Conservation (phyloP, 129 eudicot species). For the Artemisia tridentata region DNA sequence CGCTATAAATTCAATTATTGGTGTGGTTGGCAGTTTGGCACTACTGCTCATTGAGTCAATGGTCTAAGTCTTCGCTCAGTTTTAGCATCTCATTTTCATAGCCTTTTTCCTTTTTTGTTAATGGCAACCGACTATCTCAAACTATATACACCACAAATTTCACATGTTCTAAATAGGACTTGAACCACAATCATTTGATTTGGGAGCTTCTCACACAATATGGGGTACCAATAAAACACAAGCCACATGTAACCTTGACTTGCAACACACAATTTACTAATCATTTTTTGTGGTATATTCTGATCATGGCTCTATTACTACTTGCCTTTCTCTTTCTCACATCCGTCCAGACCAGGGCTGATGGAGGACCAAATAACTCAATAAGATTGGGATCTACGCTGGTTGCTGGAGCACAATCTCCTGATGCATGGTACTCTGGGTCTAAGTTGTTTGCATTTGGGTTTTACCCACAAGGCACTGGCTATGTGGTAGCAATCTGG, state of each 20-base stretch:
- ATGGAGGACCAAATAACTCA: background rate
- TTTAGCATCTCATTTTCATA: conserved; percentile 1
- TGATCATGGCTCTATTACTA: conserved; percentile 20
- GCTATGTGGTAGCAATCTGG: conserved; percentile 38
- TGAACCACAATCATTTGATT: too few species aligned
- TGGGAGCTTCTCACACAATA: too few species aligned
- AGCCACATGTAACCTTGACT: background rate
- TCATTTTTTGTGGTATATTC: background rate
- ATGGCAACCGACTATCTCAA: too few species aligned
- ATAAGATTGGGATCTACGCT: conserved; percentile 19
- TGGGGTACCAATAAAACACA: background rate
- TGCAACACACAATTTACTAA: background rate
- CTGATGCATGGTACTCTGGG: conserved; percentile 29
- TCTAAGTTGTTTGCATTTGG: conserved; percentile 33
- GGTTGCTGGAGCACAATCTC: conserved; percentile 22
- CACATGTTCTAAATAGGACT: too few species aligned
- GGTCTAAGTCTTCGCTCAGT: conserved; percentile 14
- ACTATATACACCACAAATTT: too few species aligned
- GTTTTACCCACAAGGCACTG: conserved; percentile 26
- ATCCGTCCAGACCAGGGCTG: background rate
- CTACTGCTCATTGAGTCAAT: background rate
- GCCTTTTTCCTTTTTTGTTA: background rate
- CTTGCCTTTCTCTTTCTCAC: conserved; percentile 18
- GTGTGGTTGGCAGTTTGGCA: conserved; percentile 13
- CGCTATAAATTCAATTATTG: background rate